A percentile compares a stretch with the other conserved stretches of the same genome.
Evolutionary conservation across 2,329 filamentous ascomycete species (phyloP).

Genomic region (Periconia digitata): DNA sequence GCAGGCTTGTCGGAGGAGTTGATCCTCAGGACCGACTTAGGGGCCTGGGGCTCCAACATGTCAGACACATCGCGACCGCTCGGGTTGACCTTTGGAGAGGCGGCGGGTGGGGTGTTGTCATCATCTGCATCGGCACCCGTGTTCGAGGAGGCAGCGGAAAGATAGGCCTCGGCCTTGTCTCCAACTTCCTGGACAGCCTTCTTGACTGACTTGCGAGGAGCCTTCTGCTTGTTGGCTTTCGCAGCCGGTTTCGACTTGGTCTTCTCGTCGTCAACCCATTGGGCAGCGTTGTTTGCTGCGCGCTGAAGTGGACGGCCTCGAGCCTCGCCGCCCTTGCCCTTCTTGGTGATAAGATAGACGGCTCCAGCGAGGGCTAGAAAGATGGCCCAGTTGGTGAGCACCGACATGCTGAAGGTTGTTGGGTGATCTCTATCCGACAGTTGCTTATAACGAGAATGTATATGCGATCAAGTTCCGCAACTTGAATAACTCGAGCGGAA

Average conservation of each 20-base stretch:
- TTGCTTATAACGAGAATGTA: background rate
- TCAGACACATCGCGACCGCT: constrained; percentile 75
- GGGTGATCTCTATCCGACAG: background rate
- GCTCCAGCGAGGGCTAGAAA: constrained; percentile 33
- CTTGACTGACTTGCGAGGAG: constrained; percentile 38
- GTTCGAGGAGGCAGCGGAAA: constrained; percentile 53
- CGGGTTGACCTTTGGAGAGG: constrained; percentile 55
- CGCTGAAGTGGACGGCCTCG: constrained; percentile 34
- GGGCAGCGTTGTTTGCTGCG: constrained; percentile 18
- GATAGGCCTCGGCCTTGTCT: constrained; percentile 34
- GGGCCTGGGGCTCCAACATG: constrained; percentile 79
- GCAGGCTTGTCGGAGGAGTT: constrained; percentile 64
- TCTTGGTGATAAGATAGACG: constrained; percentile 28
- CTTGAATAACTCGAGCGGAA: background rate
- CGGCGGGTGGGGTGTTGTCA: constrained; percentile 70
- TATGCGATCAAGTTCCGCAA: background rate
- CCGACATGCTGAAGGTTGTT: constrained; percentile 34
- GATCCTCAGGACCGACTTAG: constrained; percentile 75
- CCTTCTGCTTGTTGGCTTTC: constrained; percentile 31
- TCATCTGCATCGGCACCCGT: constrained; percentile 78
- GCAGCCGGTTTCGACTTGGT: constrained; percentile 23
- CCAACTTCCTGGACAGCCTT: constrained; percentile 35
- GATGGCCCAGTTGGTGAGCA: constrained; percentile 31
- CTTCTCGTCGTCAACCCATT: constrained; percentile 31
- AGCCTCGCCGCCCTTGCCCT: constrained; percentile 16